A percentile compares a stretch with the other conserved stretches of the same genome.
These are phyloP conservation scores for Pinus albicaulis DNA, from an alignment of 75 land plant genomes.

Conservation along the genomic window DNA sequence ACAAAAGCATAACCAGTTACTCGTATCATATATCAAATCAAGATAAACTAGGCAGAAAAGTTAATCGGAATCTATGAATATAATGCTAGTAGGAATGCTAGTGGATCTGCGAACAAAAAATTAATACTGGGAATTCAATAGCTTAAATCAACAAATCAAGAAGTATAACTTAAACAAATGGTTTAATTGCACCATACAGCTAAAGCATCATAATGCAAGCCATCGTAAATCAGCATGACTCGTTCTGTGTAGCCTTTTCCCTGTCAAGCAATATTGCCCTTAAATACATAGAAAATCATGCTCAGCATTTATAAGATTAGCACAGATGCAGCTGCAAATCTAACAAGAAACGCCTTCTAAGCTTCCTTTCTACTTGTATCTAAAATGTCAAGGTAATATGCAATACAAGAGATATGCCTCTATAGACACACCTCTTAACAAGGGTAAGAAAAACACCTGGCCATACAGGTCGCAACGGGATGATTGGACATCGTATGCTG, in stretches of 20 bases:
- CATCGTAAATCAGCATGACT: slow-evolving; percentile 95
- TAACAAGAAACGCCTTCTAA: not conserved
- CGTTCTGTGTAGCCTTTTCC: slow-evolving; percentile 77
- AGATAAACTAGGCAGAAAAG: not conserved
- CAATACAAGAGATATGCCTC: not conserved
- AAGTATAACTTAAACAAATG: slow-evolving; percentile 1
- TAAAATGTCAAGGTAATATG: not conserved
- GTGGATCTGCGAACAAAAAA: not conserved
- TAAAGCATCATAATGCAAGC: slow-evolving; percentile 97
- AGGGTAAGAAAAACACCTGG: slow-evolving; percentile 52
- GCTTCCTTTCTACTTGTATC: not conserved
- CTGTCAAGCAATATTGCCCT: slow-evolving; percentile 36
- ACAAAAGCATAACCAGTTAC: not conserved
- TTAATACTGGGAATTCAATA: not conserved
- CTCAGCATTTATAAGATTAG: not conserved
- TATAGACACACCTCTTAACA: not conserved
- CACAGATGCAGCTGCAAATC: not conserved
- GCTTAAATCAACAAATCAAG: not conserved
- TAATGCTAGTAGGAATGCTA: not conserved
- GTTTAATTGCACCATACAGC: slow-evolving; percentile 53
- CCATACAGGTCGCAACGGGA: slow-evolving; percentile 96
- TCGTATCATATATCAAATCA: not conserved
- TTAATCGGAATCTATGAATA: not conserved
- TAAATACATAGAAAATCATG: not conserved
- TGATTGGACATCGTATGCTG: slow-evolving; percentile 98